Evolutionary conservation across 2,329 filamentous ascomycete species (phyloP).

Genomic region (Aureobasidium zeae): DNA sequence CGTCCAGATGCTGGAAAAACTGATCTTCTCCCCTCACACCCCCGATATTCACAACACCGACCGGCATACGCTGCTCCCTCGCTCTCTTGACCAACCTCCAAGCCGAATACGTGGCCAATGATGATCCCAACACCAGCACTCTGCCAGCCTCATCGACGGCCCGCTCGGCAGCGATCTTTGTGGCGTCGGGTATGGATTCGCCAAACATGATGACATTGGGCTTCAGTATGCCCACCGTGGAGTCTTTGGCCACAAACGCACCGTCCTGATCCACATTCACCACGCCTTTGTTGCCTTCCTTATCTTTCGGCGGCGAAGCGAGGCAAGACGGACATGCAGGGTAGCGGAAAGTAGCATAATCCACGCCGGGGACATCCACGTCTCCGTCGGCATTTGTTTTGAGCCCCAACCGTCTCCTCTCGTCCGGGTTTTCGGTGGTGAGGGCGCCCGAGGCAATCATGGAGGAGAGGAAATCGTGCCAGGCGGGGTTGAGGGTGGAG

Average conservation of each 20-base stretch:
- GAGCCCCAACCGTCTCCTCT: constrained; percentile 59
- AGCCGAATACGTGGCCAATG: constrained; percentile 87
- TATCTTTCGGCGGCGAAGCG: constrained; percentile 47
- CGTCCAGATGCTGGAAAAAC: constrained; percentile 53
- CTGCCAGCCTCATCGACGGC: constrained; percentile 68
- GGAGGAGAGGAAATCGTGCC: constrained; percentile 66
- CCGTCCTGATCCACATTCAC: constrained; percentile 72
- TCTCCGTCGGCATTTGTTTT: constrained; percentile 91
- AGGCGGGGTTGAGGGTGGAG: constrained; percentile 71
- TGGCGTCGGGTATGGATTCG: constrained; percentile 62
- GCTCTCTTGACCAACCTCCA: constrained; percentile 83
- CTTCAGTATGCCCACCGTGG: constrained; percentile 68
- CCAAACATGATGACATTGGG: constrained; percentile 96
- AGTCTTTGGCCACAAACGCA: constrained; percentile 53
- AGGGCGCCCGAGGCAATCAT: constrained; percentile 67
- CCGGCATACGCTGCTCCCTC: constrained; percentile 70
- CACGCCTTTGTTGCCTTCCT: constrained; percentile 45
- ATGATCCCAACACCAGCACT: constrained; percentile 76
- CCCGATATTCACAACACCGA: constrained; percentile 82
- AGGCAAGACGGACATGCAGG: constrained; percentile 80
- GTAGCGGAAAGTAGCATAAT: constrained; percentile 84
- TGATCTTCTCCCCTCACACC: constrained; percentile 70
- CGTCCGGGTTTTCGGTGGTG: constrained; percentile 63
- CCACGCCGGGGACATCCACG: constrained; percentile 76
- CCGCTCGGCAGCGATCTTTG: constrained; percentile 68